Evolutionary conservation across 2,329 filamentous ascomycete species (phyloP), one percentile per base, ranked within the genome.

Genomic region (Xylaria sp.): DNA sequence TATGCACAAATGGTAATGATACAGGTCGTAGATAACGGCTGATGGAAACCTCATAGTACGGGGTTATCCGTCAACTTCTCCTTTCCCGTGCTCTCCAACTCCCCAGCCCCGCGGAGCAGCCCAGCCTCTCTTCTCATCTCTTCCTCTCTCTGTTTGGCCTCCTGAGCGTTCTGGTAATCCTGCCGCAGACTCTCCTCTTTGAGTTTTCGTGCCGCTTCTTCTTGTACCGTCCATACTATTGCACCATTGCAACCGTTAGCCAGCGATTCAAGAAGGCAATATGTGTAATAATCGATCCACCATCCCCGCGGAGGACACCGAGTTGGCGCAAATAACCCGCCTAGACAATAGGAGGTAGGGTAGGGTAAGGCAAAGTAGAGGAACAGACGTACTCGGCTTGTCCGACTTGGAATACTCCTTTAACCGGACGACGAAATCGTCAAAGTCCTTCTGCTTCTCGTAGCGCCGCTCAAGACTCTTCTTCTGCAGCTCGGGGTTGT

Each of bases 401-500:
- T 96, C 90, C 14, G 90, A 95, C 80, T 94, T 96, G 25, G 92
- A 91, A 76, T 94, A 92, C 71, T 94, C 87, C 83, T 96, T 97
- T 74, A 99, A 78, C 71, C 89, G 88, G 51, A 74, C 84, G 28
- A 97, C 91, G 73, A 97, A 98, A 59, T 93, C 86, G 74, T 97
- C 91, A 71, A 97, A 97, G 62, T 97, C 93, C 77, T 94, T 85
- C 73, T 95, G 87, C 63, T 86, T 86, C 75, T 90, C 87, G 61
- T 89, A 83, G 17, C 92, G 86, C 61, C 89, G 86, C 77, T 94
- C 93, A n/a, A 96, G 80, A 65, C 91, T 93, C 73, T 91, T 87
- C 77, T 92, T 91, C 75, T 95, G 91, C n/a, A 99, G 85, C 35
- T 98, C 95, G 0, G 94, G 94, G 77, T 94, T 98, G 81, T 98